Evolutionary conservation across 176 grass and related monocot species (phyloP), one percentile per base, ranked within the genome.

Genomic region (Oryza officinalis): DNA sequence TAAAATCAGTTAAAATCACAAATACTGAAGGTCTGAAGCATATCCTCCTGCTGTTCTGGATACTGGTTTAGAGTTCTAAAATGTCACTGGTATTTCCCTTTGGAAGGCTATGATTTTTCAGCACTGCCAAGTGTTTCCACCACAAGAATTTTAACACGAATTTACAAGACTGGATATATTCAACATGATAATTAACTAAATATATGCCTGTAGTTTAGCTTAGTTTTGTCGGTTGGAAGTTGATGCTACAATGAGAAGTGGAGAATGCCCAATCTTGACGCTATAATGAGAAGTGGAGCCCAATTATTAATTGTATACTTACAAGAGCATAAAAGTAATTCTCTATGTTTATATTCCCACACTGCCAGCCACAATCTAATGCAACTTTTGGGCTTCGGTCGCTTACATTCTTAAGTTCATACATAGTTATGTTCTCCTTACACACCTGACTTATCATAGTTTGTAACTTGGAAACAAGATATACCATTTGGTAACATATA

Each of bases 91-190:
- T 20, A 18, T 72, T 27, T 23, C 25, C 26, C 32, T 66, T 76
- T 57, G 41, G 57, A 52, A 83, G 41, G 26, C 26, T 71, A 72
- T 78, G 50, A 17, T 67, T 88, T 80, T 80, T 69, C 38, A 74
- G 63, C 30, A 84, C 74, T 75, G 27, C 60, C 43, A 69, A 49
- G 27, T 28, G 9, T 44, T 52, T 47, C 25, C 45, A 59, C n/a
- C 26, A 59, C 44, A 79, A 33, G 31, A 88, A 78, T 83, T 35
- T 67, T 18, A 14, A 74, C 11, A 83, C 68, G 37, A 60, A 73
- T 20, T 68, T 35, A 61, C 20, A 79, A 7, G 22, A 17, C 47
- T 52, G 8, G 63, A 70, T 47, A 43, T 45, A 47, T 33, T 49
- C 43, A 80, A 68, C 27, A 23, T 11, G 45, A 80, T 1, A 7